Base-by-base conservation (phyloP, 2,329 filamentous ascomycete species). In the Aspergillus bombycis region DNA sequence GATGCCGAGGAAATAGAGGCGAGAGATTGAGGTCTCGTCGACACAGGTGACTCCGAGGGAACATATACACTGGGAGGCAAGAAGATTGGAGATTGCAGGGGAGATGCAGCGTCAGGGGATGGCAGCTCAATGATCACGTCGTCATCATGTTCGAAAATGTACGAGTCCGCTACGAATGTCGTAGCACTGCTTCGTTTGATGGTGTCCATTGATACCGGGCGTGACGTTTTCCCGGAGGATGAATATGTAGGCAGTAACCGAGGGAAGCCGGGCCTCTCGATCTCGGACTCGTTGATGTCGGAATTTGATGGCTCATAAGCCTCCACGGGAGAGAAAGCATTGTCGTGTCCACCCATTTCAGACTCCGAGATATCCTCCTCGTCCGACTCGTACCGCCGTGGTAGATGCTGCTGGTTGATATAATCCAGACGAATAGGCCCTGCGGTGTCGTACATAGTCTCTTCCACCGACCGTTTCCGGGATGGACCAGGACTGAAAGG, bases 351-450 rank as follows among this genome's bases (percentile, higher is more conserved):
- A 32, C 75, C 72, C 21, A 70, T 68, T 62, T 78, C 76, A 1
- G 77, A 75, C 63, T 78, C 77, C 14, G 77, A 78, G 8, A 75
- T 69, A 52, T 75, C 76, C 64, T 78, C 77, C 63, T 79, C 77
- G 30, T 79, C 77, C 12, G 77, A 79, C 54, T 79, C 76, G 64
- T 79, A 78, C 32, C 71, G 71, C 46, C 70, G 71, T 53, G 75
- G 75, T 16, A 76, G 69, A 56, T 65, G 71, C 48, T 71, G 74
- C 38, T 70, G 68, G 62, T 72, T 74, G 64, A 75, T 65, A 60
- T 74, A 74, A 46, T 72, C 70, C 58, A 78, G 67, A 53, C 70
- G 67, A 26, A 77, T 59, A 10, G 74, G 57, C 38, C 68, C 62
- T 30, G 67, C 68, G 10, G 73, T 57, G 50, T 73, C 67, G 61